phyloP scores from a whole-genome alignment of 495 filamentous ascomycete species.

The Bacidia rubella region DNA sequence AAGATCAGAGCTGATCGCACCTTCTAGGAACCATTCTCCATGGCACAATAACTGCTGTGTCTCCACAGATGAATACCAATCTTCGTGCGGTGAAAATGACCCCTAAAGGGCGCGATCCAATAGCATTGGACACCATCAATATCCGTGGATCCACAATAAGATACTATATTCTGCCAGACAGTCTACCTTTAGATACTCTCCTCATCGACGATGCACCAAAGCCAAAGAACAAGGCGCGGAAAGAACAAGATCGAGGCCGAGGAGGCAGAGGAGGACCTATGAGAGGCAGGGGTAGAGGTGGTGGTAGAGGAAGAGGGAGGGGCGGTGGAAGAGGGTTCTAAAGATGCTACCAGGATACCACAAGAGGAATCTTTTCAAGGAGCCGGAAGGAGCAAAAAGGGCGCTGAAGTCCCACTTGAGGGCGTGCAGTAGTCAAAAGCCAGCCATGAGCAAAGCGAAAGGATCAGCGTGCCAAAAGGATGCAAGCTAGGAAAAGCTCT shows the following conservation, averaged over 20 bases:
- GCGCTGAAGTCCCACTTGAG: too few relatives aligned
- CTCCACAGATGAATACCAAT: conserved; percentile 92
- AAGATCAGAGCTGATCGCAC: conserved; percentile 2
- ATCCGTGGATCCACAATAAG: conserved; percentile 86
- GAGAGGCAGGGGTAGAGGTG: conserved; percentile 34
- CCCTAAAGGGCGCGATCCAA: conserved; percentile 66
- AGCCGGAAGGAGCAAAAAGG: too few relatives aligned
- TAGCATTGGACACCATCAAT: conserved; percentile 88
- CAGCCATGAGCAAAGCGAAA: too few relatives aligned
- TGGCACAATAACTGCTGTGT: conserved; percentile 89
- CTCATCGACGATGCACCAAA: conserved; percentile 93
- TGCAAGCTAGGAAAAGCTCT: too few relatives aligned
- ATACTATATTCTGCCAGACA: conserved; percentile 90
- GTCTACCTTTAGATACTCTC: conserved; percentile 82
- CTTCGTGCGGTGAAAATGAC: conserved; percentile 95
- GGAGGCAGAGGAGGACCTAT: conserved; percentile 43
- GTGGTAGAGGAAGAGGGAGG: conserved; percentile 46
- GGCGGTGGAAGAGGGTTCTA: conserved; percentile 49
- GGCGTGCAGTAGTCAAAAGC: too few relatives aligned
- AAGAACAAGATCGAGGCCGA: conserved; percentile 64
- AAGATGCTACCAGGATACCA: neutral
- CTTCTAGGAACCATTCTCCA: conserved; percentile 74
- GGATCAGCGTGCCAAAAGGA: too few relatives aligned
- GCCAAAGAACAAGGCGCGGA: conserved; percentile 97
- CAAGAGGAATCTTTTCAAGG: too few relatives aligned